Base-by-base conservation (phyloP, 768 basidiomycete species). In the Rhodotorula babjevae region DNA sequence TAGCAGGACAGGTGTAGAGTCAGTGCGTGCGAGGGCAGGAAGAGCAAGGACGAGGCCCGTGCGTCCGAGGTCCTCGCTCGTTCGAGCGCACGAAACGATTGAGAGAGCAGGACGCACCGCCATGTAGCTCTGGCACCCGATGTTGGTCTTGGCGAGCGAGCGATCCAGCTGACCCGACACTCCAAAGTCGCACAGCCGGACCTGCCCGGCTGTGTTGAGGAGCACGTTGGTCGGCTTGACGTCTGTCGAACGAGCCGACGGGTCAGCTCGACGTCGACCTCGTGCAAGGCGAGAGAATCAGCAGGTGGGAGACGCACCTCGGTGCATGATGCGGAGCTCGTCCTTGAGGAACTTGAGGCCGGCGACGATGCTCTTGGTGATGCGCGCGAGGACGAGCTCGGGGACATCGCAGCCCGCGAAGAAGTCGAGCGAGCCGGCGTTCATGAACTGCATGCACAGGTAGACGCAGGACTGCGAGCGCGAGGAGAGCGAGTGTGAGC, bases 361-460 rank as follows among this genome's bases (percentile, higher is more conserved):
- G 29, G 87, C 85, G 60, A 93, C 90, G 87, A 96, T 90, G 71
- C 85, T 87, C 18, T 84, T 84, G 2, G 92, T 89, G 65, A 98
- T 90, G 61, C 90, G 85, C 21, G 88, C 87, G 33, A 99, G 83
- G 18, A 95, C 92, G 50, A 87, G 84, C 79, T 99, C 96, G 2
- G 85, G 84, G 4, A 89, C 84, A 53, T 88, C 86, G 52, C 82
- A 82, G 46, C 84, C 81, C 74, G 85, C 82, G 40, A 98, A 85
- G 75, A 89, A 91, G 80, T 97, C 96, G 60, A 99, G 85, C 53
- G 89, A 90, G n/a, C 94, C 93, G 19, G 93, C 94, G 80, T 99
- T 95, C 96, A 99, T 99, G 82, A 89, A 92, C 84, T 99, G 96
- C 94, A 98, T 98, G 82, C 77, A 98, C 81, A 96, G 97, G 82